Conservation (phyloP, 1,284 basidiomycete species). For the Taiwanofungus camphoratus region DNA sequence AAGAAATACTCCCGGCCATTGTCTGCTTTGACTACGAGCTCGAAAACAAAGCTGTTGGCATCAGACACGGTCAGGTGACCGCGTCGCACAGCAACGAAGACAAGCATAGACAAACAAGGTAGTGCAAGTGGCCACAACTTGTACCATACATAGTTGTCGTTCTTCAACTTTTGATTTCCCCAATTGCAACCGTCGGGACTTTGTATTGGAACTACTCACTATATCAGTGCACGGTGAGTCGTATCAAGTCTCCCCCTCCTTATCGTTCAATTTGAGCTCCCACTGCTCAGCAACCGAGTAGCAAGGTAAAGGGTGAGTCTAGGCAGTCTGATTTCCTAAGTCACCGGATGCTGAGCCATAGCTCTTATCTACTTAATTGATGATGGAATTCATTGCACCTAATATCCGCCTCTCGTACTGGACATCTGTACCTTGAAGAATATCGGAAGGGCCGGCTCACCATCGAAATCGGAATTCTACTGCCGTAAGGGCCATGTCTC, state of each 20-base stretch:
- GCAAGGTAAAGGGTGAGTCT: slow-evolving; percentile 8
- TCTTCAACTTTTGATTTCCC: slow-evolving; percentile 1
- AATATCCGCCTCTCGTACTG: too few species aligned
- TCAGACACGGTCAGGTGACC: slow-evolving; percentile 7
- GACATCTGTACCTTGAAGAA: too few species aligned
- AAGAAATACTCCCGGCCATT: too few species aligned
- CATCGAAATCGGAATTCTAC: slow-evolving; percentile 8
- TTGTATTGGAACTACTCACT: background rate
- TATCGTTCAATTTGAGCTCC: slow-evolving; percentile 2
- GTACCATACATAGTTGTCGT: background rate
- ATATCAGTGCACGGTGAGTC: background rate
- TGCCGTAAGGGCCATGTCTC: slow-evolving; percentile 11
- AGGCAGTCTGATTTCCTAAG: too few species aligned
- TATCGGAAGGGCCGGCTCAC: background rate
- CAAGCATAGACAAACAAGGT: too few species aligned
- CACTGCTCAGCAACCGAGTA: slow-evolving; percentile 4
- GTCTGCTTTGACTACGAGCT: too few species aligned
- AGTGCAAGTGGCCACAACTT: too few species aligned
- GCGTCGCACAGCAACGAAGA: background rate
- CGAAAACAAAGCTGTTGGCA: too few species aligned
- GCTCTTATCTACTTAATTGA: too few species aligned
- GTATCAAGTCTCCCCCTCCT: background rate
- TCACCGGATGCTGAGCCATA: too few species aligned
- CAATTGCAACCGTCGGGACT: background rate
- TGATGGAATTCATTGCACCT: too few species aligned